These are phyloP conservation scores for Plantago major DNA, from an alignment of 257 asterid genomes.

Conservation along the genomic window DNA sequence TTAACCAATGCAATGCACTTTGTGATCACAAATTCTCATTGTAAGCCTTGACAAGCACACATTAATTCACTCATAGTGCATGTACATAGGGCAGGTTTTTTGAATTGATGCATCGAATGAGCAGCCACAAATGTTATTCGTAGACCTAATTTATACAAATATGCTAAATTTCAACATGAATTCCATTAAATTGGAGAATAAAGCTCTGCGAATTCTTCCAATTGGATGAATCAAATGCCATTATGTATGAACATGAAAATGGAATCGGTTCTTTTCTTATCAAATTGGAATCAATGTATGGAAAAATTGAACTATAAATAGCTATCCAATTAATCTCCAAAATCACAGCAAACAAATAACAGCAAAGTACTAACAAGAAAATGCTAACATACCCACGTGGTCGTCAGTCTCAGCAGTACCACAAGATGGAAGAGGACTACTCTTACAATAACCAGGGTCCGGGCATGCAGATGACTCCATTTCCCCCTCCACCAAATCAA, in stretches of 20 bases:
- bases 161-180: neutral
- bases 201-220: neutral
- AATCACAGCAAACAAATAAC: neutral
- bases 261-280: neutral
- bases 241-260: neutral
- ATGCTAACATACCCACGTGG: slow-evolving; percentile 5
- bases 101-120: neutral
- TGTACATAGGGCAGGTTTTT: no score
- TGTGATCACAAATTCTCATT: no score
- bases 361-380: neutral
- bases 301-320: slow-evolving; percentile 2
- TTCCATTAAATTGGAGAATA: slow-evolving; percentile 1
- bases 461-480: neutral
- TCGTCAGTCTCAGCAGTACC: slow-evolving; percentile 3
- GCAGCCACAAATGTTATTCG: neutral
- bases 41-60: no score
- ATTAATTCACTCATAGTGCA: no score
- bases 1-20: no score
- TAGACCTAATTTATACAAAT: neutral
- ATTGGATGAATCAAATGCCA: slow-evolving; percentile 2
- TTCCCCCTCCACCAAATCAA: neutral
- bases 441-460: neutral
- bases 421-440: slow-evolving; percentile 5
- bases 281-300: neutral
- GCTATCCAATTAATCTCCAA: neutral